A percentile compares a stretch with the other conserved stretches of the same genome.
phyloP scores from a whole-genome alignment of 805 yeast species.

The Candida peoriensis region DNA sequence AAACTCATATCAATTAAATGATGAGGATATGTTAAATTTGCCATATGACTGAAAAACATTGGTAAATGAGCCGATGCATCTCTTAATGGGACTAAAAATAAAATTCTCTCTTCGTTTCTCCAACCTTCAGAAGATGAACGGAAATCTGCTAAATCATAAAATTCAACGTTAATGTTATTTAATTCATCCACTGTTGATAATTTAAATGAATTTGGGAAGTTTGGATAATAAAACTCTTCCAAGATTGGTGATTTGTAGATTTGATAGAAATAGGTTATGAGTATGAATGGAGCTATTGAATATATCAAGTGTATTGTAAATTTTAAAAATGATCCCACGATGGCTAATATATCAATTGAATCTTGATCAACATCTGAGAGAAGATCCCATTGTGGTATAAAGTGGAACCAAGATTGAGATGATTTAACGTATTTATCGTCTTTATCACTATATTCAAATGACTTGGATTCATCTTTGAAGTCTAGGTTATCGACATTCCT shows the following conservation, averaged over 20 bases:
- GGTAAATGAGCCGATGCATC: conserved; percentile 90
- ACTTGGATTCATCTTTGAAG: too few relatives aligned
- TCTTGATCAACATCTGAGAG: too few relatives aligned
- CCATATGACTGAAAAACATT: conserved; percentile 81
- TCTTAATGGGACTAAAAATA: conserved; percentile 85
- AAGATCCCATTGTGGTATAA: too few relatives aligned
- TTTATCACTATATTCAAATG: too few relatives aligned
- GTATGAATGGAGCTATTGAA: conserved; percentile 11
- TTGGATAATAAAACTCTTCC: conserved; percentile 26
- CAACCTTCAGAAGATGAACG: conserved; percentile 70
- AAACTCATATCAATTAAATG: conserved; percentile 78
- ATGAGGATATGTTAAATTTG: conserved; percentile 81
- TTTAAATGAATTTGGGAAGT: conserved; percentile 29
- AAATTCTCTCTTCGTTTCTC: conserved; percentile 71
- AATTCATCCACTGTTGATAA: conserved; percentile 19
- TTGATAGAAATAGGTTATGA: conserved; percentile 11
- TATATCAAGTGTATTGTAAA: background rate
- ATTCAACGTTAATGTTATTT: conserved; percentile 45
- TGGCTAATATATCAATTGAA: too few relatives aligned
- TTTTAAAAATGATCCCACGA: too few relatives aligned
- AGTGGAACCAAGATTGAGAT: too few relatives aligned
- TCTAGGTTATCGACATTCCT: too few relatives aligned
- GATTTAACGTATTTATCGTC: too few relatives aligned
- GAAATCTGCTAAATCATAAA: conserved; percentile 66
- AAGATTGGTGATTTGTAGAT: conserved; percentile 6